Conservation (phyloP, 352 stramenopile species). For the Globisporangium apiculatum region DNA sequence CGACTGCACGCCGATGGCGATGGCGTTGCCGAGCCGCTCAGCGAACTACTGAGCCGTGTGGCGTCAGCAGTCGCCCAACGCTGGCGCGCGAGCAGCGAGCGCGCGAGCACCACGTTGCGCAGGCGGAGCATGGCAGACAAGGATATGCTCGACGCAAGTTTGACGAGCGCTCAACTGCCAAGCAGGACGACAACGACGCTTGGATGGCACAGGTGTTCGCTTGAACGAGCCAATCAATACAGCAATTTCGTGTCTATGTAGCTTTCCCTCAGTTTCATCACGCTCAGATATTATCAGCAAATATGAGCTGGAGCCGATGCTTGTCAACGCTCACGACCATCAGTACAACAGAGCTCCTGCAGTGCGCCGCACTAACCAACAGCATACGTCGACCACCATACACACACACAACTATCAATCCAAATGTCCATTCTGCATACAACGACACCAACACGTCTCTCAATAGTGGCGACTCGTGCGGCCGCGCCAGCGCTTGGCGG, state of each 20-base stretch:
- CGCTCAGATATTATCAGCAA: neutral
- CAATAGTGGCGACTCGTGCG: constrained; percentile 31
- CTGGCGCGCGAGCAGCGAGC: neutral
- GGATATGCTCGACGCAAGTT: no score
- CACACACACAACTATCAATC: no score
- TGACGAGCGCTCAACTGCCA: no score
- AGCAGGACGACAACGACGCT: no score
- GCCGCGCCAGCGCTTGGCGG: constrained; percentile 58
- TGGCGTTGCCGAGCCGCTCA: neutral
- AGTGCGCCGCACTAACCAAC: no score
- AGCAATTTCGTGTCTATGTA: neutral
- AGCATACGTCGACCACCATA: no score
- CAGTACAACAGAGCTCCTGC: no score
- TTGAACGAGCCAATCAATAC: neutral
- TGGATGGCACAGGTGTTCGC: neutral
- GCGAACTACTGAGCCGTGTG: no score
- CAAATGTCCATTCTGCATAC: no score
- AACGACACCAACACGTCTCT: neutral
- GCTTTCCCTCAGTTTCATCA: neutral
- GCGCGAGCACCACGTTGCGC: neutral
- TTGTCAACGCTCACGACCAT: no score
- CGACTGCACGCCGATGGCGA: neutral
- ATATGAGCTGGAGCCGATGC: no score
- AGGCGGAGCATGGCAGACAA: neutral
- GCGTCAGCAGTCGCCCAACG: neutral